Base-by-base conservation (phyloP, 2,329 filamentous ascomycete species). In the Cyphellophora europaea region DNA sequence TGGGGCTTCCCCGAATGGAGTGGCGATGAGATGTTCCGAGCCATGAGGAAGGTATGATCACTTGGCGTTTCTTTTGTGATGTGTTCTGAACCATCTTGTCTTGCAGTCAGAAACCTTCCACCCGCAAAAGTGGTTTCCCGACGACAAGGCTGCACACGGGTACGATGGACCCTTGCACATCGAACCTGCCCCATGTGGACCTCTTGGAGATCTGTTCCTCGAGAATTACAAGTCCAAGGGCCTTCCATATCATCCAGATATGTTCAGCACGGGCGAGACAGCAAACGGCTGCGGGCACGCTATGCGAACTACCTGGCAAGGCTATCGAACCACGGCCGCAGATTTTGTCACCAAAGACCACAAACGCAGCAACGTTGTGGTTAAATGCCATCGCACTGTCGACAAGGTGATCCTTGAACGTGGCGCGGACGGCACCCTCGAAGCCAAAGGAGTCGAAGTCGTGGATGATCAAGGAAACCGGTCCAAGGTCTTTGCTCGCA, bases 31-130 rank as follows among this genome's bases (percentile, higher is more conserved):
- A 65, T 76, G 43, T 76, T 71, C 39, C 55, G 52, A 6, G 71
- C 66, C 33, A 77, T 75, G 67, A 62, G 54, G 33, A 74, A 73
- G 62, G 63, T 69, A 28, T 11, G 37, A 12, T 2, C 27, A 10
- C 19, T 13, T 27, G 11, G 30, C 15, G 3, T 69, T 74, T n/a
- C 64, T 18, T 2, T 59, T n/a, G n/a, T n/a, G n/a, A n/a, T n/a
- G n/a, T n/a, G n/a, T n/a, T n/a, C n/a, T 67, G 72, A 11, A 64
- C 19, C 3, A 12, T 3, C 5, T 11, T 10, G 17, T n/a, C 19
- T 16, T 68, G 66, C 65, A 61, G 68, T 59, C 67, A 1, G 74
- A 77, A 42, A 72, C 65, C 2, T 77, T 77, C 44, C 67, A 75
- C 37, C 47, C 54, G n/a, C 76, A 75, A 48, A 54, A 65, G 14